These are phyloP conservation scores for Cutaneotrichosporon cavernicola DNA, from an alignment of 1,284 basidiomycete species.

Conservation along the genomic window DNA sequence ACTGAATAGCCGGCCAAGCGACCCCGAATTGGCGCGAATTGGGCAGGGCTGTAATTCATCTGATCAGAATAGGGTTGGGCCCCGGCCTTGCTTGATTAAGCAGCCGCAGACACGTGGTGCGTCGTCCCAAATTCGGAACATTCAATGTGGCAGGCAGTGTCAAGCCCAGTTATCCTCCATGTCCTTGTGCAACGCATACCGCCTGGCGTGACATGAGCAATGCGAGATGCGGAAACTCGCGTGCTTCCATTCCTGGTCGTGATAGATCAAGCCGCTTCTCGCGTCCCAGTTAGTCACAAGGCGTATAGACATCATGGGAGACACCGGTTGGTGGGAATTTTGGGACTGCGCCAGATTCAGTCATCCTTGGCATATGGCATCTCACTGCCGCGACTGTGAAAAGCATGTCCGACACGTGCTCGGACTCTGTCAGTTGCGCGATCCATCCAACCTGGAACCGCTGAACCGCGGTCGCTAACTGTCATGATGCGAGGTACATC, in stretches of 20 bases:
- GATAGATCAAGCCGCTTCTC: neutral
- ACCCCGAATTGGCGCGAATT: neutral
- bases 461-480: neutral
- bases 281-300: neutral
- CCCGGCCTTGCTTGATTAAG: neutral
- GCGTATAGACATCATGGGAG: neutral
- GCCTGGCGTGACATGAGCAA: neutral
- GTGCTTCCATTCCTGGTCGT: neutral
- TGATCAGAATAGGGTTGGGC: neutral
- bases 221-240: neutral
- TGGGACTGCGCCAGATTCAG: too few species aligned
- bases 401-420: too few species aligned
- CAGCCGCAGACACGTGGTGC: neutral
- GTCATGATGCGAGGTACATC: constrained; percentile 25
- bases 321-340: too few species aligned
- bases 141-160: neutral
- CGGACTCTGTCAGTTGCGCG: too few species aligned
- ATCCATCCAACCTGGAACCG: neutral
- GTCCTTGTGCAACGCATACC: neutral
- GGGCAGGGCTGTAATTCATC: neutral
- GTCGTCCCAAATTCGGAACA: neutral
- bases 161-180: neutral
- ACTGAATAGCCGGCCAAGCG: neutral
- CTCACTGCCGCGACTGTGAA: too few species aligned
- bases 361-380: too few species aligned